Evolutionary conservation across 2,329 filamentous ascomycete genomes (phyloP), one percentile per base, ranked within the genome.

Genomic region (Colletotrichum godetiae): DNA sequence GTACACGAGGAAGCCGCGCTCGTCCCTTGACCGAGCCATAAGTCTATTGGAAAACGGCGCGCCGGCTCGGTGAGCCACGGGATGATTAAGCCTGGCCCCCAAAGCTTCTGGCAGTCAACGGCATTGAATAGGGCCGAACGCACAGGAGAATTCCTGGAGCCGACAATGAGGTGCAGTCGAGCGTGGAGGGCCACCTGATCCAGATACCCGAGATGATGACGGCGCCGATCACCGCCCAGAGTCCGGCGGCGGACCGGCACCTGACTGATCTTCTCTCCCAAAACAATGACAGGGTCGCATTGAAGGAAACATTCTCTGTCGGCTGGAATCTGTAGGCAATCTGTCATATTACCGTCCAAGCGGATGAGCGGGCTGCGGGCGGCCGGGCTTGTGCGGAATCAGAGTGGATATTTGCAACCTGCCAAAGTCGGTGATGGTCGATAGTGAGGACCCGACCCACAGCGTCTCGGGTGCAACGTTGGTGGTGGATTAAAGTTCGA

Each of bases 161-260:
- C 56, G 62, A 58, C 55, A 37, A 29, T 55, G 33, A 74, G 64
- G 53, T 72, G 63, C 58, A 60, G 59, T 69, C 60, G 70, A 63
- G 66, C 60, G 61, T 66, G 56, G 68, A 74, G 72, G 62, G 68
- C 68, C 71, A 74, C 69, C 57, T 73, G 59, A 71, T 60, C 61
- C 74, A 75, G 74, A 76, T 75, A 71, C 70, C 73, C 74, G 73
- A 72, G 67, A 74, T 69, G 74, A 73, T 74, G 75, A 76, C 65
- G 74, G 66, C 67, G 73, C 55, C 67, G 73, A 76, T 76, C 75
- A 67, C 49, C 58, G 49, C 22, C 66, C 66, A 68, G 55, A 70
- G 37, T 27, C 63, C 63, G 64, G 63, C 67, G 67, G 66, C 46
- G 66, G 60, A 67, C 68, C 75, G 73, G 73, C 70, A 75, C 67